A percentile compares a stretch with the other conserved stretches of the same genome.
phyloP scores from a whole-genome alignment of 257 asterid genomes.

The Plectranthus barbatus region DNA sequence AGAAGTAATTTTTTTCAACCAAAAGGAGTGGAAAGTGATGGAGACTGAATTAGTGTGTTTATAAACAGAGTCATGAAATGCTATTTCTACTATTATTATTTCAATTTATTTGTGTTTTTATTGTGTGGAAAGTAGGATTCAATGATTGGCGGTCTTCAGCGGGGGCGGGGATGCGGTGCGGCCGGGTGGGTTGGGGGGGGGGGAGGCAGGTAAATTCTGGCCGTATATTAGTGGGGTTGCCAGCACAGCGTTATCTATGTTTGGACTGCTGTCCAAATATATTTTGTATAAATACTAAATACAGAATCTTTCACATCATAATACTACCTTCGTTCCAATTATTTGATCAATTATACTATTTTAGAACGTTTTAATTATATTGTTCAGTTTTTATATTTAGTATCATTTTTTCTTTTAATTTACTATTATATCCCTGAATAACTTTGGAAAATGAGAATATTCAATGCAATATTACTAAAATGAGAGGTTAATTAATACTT shows the following conservation, averaged over 20 bases:
- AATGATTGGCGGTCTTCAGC: conserved; percentile 21
- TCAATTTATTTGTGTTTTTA: neutral
- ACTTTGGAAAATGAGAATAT: no score
- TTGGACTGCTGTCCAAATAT: neutral
- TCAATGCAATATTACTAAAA: no score
- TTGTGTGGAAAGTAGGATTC: conserved; percentile 10
- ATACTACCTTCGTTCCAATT: no score
- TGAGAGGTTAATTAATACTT: no score
- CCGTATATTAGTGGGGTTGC: conserved; percentile 18
- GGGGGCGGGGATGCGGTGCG: neutral
- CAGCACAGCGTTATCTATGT: conserved; percentile 25
- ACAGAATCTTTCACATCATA: neutral
- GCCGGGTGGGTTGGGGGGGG: neutral
- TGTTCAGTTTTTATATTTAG: no score
- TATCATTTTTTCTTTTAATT: no score
- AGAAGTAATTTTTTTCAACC: neutral
- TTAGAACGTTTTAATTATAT: no score
- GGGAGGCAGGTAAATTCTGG: conserved; percentile 15
- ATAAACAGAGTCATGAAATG: conserved; percentile 1
- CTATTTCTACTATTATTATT: neutral
- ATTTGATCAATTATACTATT: no score
- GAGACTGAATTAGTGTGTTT: conserved; percentile 1
- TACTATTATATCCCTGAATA: no score
- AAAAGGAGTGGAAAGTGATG: neutral
- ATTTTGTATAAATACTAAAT: neutral